Evolutionary conservation across 2,329 filamentous ascomycete species (phyloP), one percentile per base, ranked within the genome.

Genomic region (Xylaria digitata): DNA sequence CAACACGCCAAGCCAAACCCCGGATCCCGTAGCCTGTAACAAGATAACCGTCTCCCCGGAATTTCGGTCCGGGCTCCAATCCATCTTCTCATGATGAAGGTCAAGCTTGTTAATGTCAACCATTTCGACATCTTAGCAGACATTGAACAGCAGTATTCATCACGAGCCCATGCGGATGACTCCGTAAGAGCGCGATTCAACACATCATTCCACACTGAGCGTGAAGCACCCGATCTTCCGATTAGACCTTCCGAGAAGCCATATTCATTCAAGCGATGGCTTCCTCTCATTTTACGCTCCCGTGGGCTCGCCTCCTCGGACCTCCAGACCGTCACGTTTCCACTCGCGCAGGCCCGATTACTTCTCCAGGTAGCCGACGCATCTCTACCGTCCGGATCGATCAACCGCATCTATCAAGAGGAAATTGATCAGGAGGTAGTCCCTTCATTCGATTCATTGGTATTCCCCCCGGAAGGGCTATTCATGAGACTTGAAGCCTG

Each of bases 401-500:
- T 77, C 42, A 80, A 78, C 63, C 70, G 74, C 6, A 62, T 75
- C 7, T 77, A 75, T 42, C 72, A 67, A 1, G 79, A 80, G 52
- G 78, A 80, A 21, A 61, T 82, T 5, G 54, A 73, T 5, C 77
- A 78, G 5, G 74, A 75, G 5, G 71, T 81, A 8, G 48, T 69
- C 1, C 76, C 75, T 0, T 49, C 67, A 3, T 76, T 77, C 42
- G 57, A 58, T 1, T 65, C 58, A 0, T 72, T 77, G 6, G 52
- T 21, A 0, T 79, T 79, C 52, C 75, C 80, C 0, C 71, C 73
- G 0, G 70, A 78, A 43, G 78, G 80, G 0, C 69, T 84, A n/a
- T 83, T 84, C 63, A 75, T 82, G 63, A 77, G 81, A 11, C 74
- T 84, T 17, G 78, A 80, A 30, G 77, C 77, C 13, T 83, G 80